phyloP scores from a whole-genome alignment of 768 basidiomycete genomes.

The Agrocybe praecox region DNA sequence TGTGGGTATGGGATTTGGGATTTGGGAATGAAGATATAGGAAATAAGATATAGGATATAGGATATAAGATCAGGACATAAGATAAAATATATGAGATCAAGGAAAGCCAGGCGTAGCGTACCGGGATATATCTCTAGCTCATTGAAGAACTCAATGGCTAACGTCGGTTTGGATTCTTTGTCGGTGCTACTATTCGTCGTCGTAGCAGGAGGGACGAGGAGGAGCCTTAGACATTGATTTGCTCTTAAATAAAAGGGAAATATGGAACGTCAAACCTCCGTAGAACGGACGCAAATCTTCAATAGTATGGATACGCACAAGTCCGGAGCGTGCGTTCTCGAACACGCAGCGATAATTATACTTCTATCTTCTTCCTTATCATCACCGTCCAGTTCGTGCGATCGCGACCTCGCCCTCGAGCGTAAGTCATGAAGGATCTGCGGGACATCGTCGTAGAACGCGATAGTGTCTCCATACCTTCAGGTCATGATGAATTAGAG shows the following conservation, averaged over 20 bases:
- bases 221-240: slow-evolving; percentile 66
- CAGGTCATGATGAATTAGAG: slow-evolving; percentile 7
- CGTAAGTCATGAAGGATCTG: slow-evolving; percentile 65
- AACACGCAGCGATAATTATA: slow-evolving; percentile 68
- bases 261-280: background rate
- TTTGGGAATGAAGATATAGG: no score
- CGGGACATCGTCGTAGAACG: slow-evolving; percentile 80
- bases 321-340: slow-evolving; percentile 67
- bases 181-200: no score
- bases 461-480: slow-evolving; percentile 57
- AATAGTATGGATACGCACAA: slow-evolving; percentile 50
- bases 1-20: no score
- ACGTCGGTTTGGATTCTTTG: slow-evolving; percentile 27
- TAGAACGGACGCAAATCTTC: slow-evolving; percentile 43
- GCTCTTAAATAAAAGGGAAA: slow-evolving; percentile 49
- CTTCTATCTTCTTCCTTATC: slow-evolving; percentile 9
- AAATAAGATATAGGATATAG: no score
- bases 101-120: no score
- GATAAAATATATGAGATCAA: no score
- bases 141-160: slow-evolving; percentile 67
- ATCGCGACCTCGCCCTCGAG: slow-evolving; percentile 12
- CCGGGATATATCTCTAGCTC: slow-evolving; percentile 78
- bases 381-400: slow-evolving; percentile 36
- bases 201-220: slow-evolving; percentile 49
- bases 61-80: no score